Evolutionary conservation across 345 rosid species (phyloP), one percentile per base, ranked within the genome.

Genomic region (Eucalyptus albens): DNA sequence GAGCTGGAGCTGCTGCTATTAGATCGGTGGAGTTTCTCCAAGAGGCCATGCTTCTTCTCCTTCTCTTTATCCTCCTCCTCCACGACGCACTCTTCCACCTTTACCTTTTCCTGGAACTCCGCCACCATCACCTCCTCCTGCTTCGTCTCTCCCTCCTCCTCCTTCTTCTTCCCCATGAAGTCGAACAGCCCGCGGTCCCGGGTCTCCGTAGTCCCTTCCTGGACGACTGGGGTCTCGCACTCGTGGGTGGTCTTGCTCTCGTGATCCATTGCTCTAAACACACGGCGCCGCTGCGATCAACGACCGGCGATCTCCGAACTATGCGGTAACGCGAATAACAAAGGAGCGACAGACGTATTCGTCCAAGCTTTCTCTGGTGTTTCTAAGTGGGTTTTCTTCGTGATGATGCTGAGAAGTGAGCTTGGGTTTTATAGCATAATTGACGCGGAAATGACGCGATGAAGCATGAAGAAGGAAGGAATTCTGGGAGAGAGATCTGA

Each of bases 1-100:
- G 99, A 98, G 95, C 98, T 95, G n/a, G 97, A 95, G 92, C 97
- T 95, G 94, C 87, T 85, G 88, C 97, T 96, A 89, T 87, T 91
- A 11, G 94, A 92, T 88, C 95, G 94, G 90, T 94, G 97, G 89
- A 98, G 94, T 94, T 98, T 97, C 87, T 94, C 97, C 24, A 94
- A 87, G 31, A 97, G 93, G 82, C 72, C 40, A 53, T 90, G 94
- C 89, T 96, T 94, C 92, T 96, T 94, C 92, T 93, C 93, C 60
- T 92, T 94, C 87, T 92, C 93, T 80, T 92, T 91, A 15, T 90
- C 92, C 80, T 88, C 82, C 86, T 89, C 91, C 89, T 80, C 92
- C 69, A 91, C 29, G 14, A 60, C 31, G 77, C 47, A 19, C 83
- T 77, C 83, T 37, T 72, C 44, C 53, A 90, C 44, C 17, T 33